Percentiles rank a stretch among this genome's conserved stretches.
Conservation (phyloP, 192 early-diverging fungal species). For the Obelidium mucronatum region DNA sequence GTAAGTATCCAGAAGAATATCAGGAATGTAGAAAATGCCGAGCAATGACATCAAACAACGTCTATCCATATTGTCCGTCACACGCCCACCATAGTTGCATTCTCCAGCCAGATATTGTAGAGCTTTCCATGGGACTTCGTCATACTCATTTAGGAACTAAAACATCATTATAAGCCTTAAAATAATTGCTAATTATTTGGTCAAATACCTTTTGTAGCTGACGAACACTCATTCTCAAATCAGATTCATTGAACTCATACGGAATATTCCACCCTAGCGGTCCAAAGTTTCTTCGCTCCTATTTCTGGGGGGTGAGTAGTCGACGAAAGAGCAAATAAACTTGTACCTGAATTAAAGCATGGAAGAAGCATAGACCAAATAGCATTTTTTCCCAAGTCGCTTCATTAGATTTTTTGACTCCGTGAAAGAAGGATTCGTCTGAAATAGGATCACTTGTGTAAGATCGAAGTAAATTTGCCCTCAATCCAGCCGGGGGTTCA, state of each 20-base stretch:
- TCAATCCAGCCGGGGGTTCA: slow-evolving; percentile 64
- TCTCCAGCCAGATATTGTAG: slow-evolving; percentile 64
- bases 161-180: not conserved
- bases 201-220: slow-evolving; percentile 69
- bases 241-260: slow-evolving; percentile 71
- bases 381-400: slow-evolving; percentile 62
- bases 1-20: slow-evolving; percentile 58
- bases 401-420: slow-evolving; percentile 56
- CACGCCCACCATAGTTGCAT: slow-evolving; percentile 70
- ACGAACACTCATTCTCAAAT: slow-evolving; percentile 62
- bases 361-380: slow-evolving; percentile 70
- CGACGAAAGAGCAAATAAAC: too few relatives aligned
- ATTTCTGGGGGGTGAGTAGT: not conserved
- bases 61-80: slow-evolving; percentile 65
- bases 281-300: slow-evolving; percentile 69
- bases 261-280: slow-evolving; percentile 73
- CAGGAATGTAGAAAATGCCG: slow-evolving; percentile 57
- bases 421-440: slow-evolving; percentile 61
- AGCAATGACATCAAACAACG: slow-evolving; percentile 60
- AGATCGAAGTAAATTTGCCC: slow-evolving; percentile 60
- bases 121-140: slow-evolving; percentile 66
- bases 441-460: slow-evolving; percentile 66
- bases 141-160: slow-evolving; percentile 67
- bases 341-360: slow-evolving; percentile 60
- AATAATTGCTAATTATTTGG: slow-evolving; percentile 12